These are phyloP conservation scores for Ustilago loliicola DNA, from an alignment of 1,284 basidiomycete genomes.

Conservation along the genomic window DNA sequence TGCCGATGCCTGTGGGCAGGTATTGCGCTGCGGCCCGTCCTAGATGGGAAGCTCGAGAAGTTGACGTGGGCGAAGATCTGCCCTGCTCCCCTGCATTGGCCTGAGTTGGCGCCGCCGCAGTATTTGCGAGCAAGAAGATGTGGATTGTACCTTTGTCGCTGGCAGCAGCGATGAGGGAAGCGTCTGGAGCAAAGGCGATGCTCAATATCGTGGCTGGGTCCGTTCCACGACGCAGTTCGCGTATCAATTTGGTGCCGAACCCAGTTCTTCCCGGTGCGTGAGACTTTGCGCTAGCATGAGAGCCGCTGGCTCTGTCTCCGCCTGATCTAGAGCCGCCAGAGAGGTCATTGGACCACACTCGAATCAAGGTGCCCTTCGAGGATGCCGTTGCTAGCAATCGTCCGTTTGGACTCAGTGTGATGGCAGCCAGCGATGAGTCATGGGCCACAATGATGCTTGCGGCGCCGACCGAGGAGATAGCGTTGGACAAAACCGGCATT, in stretches of 20 bases:
- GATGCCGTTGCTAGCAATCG: conserved; percentile 57
- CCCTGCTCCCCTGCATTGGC: not conserved
- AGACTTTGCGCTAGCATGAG: conserved; percentile 5
- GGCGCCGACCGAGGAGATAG: conserved; percentile 32
- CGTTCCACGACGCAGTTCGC: conserved; percentile 60
- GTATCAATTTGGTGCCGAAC: conserved; percentile 40
- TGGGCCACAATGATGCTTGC: conserved; percentile 64
- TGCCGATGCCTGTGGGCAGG: conserved; percentile 47
- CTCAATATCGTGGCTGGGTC: conserved; percentile 61
- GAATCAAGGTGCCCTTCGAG: conserved; percentile 57
- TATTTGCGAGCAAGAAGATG: conserved; percentile 48
- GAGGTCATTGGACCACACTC: conserved; percentile 55
- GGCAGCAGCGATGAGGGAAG: conserved; percentile 50
- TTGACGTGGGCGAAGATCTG: not conserved
- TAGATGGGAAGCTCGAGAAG: conserved; percentile 27
- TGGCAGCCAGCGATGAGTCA: conserved; percentile 46
- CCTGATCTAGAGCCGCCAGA: not conserved
- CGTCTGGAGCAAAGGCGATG: conserved; percentile 59
- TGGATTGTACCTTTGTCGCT: conserved; percentile 67
- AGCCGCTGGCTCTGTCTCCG: not conserved
- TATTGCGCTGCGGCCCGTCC: conserved; percentile 47
- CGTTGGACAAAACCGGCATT: not conserved
- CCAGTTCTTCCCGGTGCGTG: conserved; percentile 37
- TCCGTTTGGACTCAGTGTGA: conserved; percentile 53
- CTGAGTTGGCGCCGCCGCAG: not conserved